Conservation (phyloP, 257 asterid genomes). For the Lavandula angustifolia region DNA sequence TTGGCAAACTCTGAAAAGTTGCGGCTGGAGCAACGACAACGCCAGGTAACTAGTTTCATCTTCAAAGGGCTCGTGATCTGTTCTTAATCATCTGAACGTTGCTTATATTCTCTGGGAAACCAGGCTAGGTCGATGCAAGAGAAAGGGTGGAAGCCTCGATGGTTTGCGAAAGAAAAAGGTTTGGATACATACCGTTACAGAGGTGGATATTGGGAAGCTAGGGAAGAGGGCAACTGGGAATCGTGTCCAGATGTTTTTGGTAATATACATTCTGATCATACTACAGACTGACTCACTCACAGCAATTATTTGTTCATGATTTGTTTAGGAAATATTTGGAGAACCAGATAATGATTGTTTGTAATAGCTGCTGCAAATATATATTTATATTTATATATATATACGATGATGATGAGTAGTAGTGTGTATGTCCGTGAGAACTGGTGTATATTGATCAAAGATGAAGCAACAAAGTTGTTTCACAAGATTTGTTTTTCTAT, state of each 20-base stretch:
- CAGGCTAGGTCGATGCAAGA: constrained; percentile 96
- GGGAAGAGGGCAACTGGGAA: constrained; percentile 77
- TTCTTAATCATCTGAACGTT: background rate
- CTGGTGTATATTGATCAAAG: constrained; percentile 17
- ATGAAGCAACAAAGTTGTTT: constrained; percentile 36
- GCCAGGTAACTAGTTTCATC: constrained; percentile 59
- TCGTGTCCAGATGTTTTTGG: constrained; percentile 88
- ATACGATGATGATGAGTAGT: background rate
- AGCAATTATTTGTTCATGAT: constrained; percentile 7
- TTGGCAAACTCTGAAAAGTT: constrained; percentile 78
- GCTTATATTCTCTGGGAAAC: background rate
- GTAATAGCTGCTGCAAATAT: constrained; percentile 17
- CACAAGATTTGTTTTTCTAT: background rate
- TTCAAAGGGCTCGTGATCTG: no score
- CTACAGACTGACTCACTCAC: constrained; percentile 33
- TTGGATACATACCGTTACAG: constrained; percentile 50
- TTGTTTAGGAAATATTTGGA: constrained; percentile 29
- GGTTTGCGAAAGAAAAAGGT: constrained; percentile 73
- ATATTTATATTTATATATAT: background rate
- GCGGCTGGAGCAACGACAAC: constrained; percentile 88
- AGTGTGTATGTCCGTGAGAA: no score
- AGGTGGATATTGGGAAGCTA: constrained; percentile 98
- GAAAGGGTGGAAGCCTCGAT: constrained; percentile 83
- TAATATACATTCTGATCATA: constrained; percentile 56
- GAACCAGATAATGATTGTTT: constrained; percentile 24